phyloP scores from a whole-genome alignment of 2,329 filamentous ascomycete species.

The Emergomyces orientalis region DNA sequence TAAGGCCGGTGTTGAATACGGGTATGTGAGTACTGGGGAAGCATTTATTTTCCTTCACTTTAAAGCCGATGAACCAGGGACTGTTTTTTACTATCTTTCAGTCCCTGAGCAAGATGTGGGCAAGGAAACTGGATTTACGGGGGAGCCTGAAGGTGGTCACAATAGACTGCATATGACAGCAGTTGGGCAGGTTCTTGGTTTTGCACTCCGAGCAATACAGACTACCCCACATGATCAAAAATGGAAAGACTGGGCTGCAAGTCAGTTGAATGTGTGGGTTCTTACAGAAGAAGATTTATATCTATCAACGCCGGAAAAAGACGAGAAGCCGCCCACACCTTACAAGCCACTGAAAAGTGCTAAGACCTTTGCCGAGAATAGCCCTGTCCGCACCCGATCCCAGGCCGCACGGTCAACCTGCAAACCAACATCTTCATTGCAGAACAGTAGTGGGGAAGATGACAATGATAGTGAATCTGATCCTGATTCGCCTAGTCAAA shows the following conservation, averaged over 20 bases:
- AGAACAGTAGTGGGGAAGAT: conserved; percentile 6
- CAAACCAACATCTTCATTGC: background rate
- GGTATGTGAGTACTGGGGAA: conserved; percentile 37
- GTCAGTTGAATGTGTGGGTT: conserved; percentile 18
- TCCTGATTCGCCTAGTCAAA: conserved; percentile 13
- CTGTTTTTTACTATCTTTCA: conserved; percentile 27
- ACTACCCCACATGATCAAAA: conserved; percentile 12
- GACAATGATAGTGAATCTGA: conserved; percentile 11
- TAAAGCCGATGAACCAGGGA: conserved; percentile 21
- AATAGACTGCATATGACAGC: conserved; percentile 26
- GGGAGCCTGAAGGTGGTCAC: conserved; percentile 1
- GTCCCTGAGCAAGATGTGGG: conserved; percentile 25
- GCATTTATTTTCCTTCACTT: conserved; percentile 39
- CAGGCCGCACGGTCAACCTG: conserved; percentile 9
- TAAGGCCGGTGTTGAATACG: conserved; percentile 36
- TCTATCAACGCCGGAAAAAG: conserved; percentile 11
- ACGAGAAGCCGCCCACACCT: conserved; percentile 5
- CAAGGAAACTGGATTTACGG: conserved; percentile 17
- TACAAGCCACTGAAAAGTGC: conserved; percentile 8
- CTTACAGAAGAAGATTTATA: conserved; percentile 19
- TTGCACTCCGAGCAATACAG: conserved; percentile 22
- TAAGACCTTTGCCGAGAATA: conserved; percentile 3
- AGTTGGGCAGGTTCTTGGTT: conserved; percentile 25
- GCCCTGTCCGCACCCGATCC: conserved; percentile 11
- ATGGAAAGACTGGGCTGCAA: conserved; percentile 16